Evolutionary conservation across 208 protist species (phyloP).

Genomic region (Zelonia costaricensis): DNA sequence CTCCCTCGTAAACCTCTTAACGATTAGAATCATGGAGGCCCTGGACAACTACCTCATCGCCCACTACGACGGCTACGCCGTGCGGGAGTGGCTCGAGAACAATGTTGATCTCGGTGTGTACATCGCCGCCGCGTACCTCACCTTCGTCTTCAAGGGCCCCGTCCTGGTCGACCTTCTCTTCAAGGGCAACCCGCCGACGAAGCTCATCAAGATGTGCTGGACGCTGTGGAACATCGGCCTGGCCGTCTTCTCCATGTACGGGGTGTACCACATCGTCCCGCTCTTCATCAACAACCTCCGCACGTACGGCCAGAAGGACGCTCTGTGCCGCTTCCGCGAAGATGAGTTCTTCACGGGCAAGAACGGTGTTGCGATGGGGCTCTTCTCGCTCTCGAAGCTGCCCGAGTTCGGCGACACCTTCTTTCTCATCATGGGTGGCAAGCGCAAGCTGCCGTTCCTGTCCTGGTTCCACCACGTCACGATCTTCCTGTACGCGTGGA

Average conservation of each 20-base stretch:
- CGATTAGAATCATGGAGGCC: constrained; percentile 26
- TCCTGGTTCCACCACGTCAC: constrained; percentile 92
- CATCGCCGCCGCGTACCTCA: constrained; percentile 45
- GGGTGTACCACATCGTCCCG: constrained; percentile 51
- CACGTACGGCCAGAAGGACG: constrained; percentile 31
- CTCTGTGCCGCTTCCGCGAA: constrained; percentile 42
- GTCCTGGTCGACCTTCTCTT: constrained; percentile 29
- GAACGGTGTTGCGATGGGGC: constrained; percentile 48
- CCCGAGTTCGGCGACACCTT: constrained; percentile 76
- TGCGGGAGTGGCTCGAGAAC: constrained; percentile 29
- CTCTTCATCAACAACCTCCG: constrained; percentile 25
- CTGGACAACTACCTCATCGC: constrained; percentile 28
- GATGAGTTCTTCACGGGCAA: constrained; percentile 41
- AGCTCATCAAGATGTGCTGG: constrained; percentile 44
- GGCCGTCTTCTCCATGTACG: constrained; percentile 70
- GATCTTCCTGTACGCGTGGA: constrained; percentile 88
- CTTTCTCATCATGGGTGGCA: constrained; percentile 65
- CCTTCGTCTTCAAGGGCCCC: constrained; percentile 41
- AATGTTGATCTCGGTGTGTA: constrained; percentile 41
- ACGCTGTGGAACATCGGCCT: constrained; percentile 84
- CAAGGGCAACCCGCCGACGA: constrained; percentile 37
- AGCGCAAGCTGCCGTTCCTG: constrained; percentile 71
- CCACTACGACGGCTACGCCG: constrained; percentile 29
- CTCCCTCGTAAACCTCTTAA: too few species aligned
- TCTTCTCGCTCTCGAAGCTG: constrained; percentile 73